A percentile compares a stretch with the other conserved stretches of the same genome.
These are phyloP conservation scores for Daldinia sp. DNA, from an alignment of 2,329 filamentous ascomycete species.

Conservation along the genomic window DNA sequence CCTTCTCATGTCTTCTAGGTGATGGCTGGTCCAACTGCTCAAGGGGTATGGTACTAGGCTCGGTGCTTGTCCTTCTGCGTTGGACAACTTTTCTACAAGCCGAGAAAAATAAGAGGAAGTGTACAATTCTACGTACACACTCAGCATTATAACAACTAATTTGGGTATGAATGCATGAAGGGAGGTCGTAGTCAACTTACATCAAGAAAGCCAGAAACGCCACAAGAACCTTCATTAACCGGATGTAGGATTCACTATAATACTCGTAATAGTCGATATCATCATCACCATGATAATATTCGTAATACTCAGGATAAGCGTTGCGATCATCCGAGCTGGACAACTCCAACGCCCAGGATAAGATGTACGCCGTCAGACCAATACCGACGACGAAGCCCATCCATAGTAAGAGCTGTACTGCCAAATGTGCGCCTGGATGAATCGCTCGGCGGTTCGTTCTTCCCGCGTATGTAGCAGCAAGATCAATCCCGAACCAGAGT, in stretches of 20 bases:
- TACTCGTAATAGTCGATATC: constrained; percentile 11
- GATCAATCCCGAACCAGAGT: constrained; percentile 43
- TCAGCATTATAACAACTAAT: constrained; percentile 15
- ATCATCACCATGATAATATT: constrained; percentile 31
- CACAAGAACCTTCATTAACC: constrained; percentile 37
- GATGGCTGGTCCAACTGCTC: background rate
- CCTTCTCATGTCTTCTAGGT: background rate
- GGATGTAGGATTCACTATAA: constrained; percentile 32
- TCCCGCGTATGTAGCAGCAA: constrained; percentile 39
- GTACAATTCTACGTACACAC: constrained; percentile 39
- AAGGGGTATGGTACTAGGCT: background rate
- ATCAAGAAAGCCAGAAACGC: constrained; percentile 37
- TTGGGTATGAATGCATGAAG: background rate
- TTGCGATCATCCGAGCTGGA: constrained; percentile 18
- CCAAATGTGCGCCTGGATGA: constrained; percentile 50
- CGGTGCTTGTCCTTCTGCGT: constrained; percentile 18
- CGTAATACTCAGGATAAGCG: constrained; percentile 29
- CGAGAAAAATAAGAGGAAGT: constrained; percentile 45
- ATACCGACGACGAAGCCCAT: constrained; percentile 37
- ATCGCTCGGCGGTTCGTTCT: constrained; percentile 40
- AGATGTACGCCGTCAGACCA: constrained; percentile 37
- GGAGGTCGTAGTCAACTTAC: constrained; percentile 32
- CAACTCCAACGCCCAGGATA: constrained; percentile 33
- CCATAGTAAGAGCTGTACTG: constrained; percentile 45
- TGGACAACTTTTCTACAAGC: constrained; percentile 41